These are phyloP conservation scores for Durio zibethinus DNA, from an alignment of 345 rosid genomes.

Conservation along the genomic window DNA sequence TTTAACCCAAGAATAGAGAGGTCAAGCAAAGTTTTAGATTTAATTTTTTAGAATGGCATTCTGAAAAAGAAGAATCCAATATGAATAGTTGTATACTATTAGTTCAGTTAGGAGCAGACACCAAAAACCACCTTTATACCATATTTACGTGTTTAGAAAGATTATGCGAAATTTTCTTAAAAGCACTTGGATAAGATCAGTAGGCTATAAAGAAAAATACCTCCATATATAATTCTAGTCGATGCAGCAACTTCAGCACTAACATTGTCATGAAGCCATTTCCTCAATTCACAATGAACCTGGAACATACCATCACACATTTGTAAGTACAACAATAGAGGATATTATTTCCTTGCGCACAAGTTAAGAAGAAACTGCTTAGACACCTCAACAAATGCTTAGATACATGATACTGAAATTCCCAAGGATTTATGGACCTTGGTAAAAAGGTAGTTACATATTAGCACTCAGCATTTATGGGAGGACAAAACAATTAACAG, in stretches of 20 bases:
- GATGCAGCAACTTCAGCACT: slow-evolving; percentile 56
- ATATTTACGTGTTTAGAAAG: neutral
- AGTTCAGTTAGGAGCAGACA: neutral
- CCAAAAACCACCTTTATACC: neutral
- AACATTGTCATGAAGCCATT: slow-evolving; percentile 56
- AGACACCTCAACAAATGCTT: neutral
- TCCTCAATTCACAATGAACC: slow-evolving; percentile 69
- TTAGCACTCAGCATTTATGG: neutral
- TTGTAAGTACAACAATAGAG: neutral
- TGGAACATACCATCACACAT: slow-evolving; percentile 10
- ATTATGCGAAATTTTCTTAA: neutral
- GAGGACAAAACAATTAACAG: neutral
- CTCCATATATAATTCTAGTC: slow-evolving; percentile 73
- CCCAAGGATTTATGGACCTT: neutral
- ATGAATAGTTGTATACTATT: neutral
- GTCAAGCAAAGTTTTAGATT: neutral
- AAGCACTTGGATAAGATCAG: neutral
- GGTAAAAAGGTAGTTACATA: neutral
- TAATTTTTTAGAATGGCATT: neutral
- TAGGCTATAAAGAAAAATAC: slow-evolving; percentile 24
- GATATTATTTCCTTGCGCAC: neutral
- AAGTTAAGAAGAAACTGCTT: neutral
- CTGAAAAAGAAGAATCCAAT: neutral
- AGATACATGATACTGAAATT: neutral
- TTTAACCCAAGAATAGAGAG: neutral